phyloP scores from a whole-genome alignment of 108 stramenopile species.

The Skeletonema grethae region DNA sequence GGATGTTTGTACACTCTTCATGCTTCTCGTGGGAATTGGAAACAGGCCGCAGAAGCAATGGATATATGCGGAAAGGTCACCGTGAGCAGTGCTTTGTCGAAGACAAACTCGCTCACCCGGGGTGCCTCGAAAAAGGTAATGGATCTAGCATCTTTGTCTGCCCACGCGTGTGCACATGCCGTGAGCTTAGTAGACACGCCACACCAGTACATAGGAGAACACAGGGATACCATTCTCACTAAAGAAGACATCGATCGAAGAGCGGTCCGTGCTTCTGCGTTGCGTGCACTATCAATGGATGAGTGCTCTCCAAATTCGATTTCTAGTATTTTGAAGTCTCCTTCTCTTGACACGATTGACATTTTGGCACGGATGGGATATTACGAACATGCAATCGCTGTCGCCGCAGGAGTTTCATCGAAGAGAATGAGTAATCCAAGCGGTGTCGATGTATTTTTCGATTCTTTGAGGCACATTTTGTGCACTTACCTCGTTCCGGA shows the following conservation, averaged over 20 bases:
- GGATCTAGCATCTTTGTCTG: conserved; percentile 58
- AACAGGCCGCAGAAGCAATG: conserved; percentile 75
- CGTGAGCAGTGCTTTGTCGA: conserved; percentile 8
- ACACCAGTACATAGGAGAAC: conserved; percentile 24
- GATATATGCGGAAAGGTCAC: conserved; percentile 58
- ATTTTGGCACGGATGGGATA: conserved; percentile 67
- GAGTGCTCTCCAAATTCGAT: conserved; percentile 45
- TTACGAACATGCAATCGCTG: conserved; percentile 60
- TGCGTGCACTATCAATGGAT: conserved; percentile 63
- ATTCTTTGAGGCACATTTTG: conserved; percentile 62
- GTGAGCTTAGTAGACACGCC: conserved; percentile 56
- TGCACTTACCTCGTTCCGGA: conserved; percentile 63
- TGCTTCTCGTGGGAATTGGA: conserved; percentile 79
- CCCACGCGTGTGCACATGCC: conserved; percentile 55
- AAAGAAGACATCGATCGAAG: conserved; percentile 51
- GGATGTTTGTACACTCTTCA: conserved; percentile 80
- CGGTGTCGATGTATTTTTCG: conserved; percentile 62
- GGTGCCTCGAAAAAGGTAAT: conserved; percentile 50
- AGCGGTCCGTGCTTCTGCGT: conserved; percentile 58
- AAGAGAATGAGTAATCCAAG: conserved; percentile 44
- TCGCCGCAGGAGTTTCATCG: conserved; percentile 47
- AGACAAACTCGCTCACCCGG: conserved; percentile 26
- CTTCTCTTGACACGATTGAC: conserved; percentile 50
- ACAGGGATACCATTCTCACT: conserved; percentile 46
- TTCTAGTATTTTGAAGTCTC: conserved; percentile 31